These are phyloP conservation scores for Tagetes patula DNA, from an alignment of 129 eudicot species.

Conservation along the genomic window DNA sequence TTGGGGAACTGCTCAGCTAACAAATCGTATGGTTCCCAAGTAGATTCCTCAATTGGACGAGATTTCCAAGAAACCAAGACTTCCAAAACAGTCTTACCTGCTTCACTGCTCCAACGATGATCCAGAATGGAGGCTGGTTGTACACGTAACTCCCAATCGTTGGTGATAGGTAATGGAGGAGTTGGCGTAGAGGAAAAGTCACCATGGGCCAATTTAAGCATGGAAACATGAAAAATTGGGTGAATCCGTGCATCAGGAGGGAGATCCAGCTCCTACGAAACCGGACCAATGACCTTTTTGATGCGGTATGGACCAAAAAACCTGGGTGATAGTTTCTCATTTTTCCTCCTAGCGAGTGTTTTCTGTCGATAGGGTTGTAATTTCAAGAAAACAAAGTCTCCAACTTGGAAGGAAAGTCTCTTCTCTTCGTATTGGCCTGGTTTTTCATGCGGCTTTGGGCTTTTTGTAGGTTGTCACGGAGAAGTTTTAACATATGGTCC, in stretches of 20 bases:
- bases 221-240: too few species aligned
- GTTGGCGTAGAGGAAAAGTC: too few species aligned
- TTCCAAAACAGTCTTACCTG: background rate
- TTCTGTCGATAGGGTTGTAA: background rate
- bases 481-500: background rate
- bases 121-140: too few species aligned
- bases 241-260: background rate
- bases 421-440: constrained; percentile 12
- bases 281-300: background rate
- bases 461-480: background rate
- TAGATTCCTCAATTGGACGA: background rate
- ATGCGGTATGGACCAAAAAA: background rate
- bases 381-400: background rate
- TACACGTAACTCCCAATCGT: too few species aligned
- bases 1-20: background rate
- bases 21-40: background rate
- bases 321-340: background rate
- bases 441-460: background rate
- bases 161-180: too few species aligned
- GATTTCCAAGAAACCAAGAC: background rate
- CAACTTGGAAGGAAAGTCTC: background rate
- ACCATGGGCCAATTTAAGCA: too few species aligned
- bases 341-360: background rate
- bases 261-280: background rate
- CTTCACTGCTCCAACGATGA: background rate